Conservation (phyloP, 495 filamentous ascomycete genomes). For the Penicillium ochrochloron region DNA sequence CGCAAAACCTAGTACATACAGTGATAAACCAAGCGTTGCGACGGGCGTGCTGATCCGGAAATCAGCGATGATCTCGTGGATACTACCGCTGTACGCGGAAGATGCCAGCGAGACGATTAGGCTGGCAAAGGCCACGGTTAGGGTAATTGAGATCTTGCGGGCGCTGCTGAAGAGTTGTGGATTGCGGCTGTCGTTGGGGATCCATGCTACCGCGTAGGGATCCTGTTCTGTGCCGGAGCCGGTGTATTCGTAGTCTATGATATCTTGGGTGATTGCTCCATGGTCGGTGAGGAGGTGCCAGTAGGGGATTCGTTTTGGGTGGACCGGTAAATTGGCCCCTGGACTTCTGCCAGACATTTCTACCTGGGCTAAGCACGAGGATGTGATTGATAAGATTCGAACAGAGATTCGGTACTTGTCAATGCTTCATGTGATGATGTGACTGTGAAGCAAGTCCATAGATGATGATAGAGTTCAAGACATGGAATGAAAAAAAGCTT, state of each 20-base stretch:
- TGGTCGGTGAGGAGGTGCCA: neutral
- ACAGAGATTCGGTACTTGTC: neutral
- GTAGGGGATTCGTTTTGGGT: neutral
- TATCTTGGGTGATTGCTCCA: constrained; percentile 35
- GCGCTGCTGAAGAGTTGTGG: constrained; percentile 55
- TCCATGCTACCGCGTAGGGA: constrained; percentile 68
- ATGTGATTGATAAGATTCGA: neutral
- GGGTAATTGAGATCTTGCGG: constrained; percentile 64
- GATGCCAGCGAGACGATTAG: constrained; percentile 69
- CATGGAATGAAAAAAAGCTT: neutral
- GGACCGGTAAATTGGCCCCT: neutral
- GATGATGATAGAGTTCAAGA: neutral
- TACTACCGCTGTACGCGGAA: constrained; percentile 67
- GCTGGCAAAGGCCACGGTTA: constrained; percentile 60
- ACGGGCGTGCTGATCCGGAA: constrained; percentile 58
- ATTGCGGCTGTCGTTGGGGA: constrained; percentile 64
- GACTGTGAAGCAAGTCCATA: neutral
- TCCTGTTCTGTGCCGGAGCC: constrained; percentile 66
- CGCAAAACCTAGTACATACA: constrained; percentile 69
- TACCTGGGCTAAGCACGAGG: neutral
- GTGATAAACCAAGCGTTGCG: constrained; percentile 61
- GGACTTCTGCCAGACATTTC: neutral
- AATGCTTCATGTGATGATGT: neutral
- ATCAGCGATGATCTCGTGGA: constrained; percentile 55
- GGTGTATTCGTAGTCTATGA: constrained; percentile 56